phyloP scores from a whole-genome alignment of 768 basidiomycete species.

The Hydnum rufescens region DNA sequence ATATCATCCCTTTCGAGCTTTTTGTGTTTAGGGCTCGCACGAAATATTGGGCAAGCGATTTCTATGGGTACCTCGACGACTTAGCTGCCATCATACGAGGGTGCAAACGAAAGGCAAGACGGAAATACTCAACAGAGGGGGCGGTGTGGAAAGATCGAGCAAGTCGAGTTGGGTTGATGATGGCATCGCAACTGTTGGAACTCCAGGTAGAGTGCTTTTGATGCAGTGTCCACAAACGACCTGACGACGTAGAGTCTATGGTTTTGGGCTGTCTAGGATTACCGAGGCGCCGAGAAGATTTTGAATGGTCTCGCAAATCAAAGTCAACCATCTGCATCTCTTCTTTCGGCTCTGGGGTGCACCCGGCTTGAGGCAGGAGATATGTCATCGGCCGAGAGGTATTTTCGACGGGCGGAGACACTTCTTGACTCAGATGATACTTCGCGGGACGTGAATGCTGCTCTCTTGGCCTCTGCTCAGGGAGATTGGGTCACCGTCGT shows the following conservation, averaged over 20 bases:
- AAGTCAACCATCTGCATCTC: constrained; percentile 26
- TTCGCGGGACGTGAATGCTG: constrained; percentile 34
- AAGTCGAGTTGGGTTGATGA: constrained; percentile 51
- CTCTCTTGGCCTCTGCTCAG: constrained; percentile 41
- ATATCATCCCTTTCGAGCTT: constrained; percentile 33
- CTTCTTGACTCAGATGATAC: constrained; percentile 26
- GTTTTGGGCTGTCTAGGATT: constrained; percentile 31
- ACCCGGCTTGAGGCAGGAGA: constrained; percentile 60
- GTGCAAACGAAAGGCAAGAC: constrained; percentile 29
- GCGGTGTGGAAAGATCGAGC: constrained; percentile 76
- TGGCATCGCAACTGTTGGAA: constrained; percentile 66
- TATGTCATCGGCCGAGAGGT: constrained; percentile 33
- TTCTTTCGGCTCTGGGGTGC: constrained; percentile 51
- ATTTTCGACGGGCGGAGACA: constrained; percentile 32
- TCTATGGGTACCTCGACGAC: constrained; percentile 61
- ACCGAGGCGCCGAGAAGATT: constrained; percentile 41
- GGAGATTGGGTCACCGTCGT: constrained; percentile 48
- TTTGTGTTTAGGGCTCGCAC: constrained; percentile 52
- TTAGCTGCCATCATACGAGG: constrained; percentile 39
- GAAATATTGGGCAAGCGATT: constrained; percentile 66
- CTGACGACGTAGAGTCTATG: not conserved
- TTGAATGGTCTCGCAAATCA: constrained; percentile 41
- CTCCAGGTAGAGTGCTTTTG: constrained; percentile 40
- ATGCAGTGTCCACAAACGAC: not conserved
- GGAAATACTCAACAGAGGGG: constrained; percentile 13